Evolutionary conservation across 2,329 filamentous ascomycete species (phyloP), one percentile per base, ranked within the genome.

Genomic region (Chrysoporthe cubensis): DNA sequence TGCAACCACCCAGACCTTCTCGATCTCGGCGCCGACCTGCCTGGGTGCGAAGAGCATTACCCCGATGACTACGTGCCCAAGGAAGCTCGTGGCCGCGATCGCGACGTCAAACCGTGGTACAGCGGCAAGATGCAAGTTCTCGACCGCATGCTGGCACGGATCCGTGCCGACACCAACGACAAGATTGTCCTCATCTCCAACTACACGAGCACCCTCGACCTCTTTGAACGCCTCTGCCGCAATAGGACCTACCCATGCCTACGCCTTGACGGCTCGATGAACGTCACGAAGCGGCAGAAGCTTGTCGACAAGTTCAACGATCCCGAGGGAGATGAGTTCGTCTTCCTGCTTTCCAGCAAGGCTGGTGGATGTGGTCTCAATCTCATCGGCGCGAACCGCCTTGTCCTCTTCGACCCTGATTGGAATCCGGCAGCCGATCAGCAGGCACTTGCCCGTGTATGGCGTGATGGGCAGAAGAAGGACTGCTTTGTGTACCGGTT

Each of bases 401-500:
- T 99, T 2, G 92, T 99, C 1, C 88, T 99, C 52, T 99, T 99
- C 77, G 96, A 99, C 73, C 96, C 96, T 0, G 92, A 96, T 79
- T 99, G 96, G 96, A 99, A 99, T 75, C 96, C 96, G 0, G 96
- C 96, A 3, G 94, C 96, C 0, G 96, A 99, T 76, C 96, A 99
- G 78, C 96, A 99, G 81, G 96, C 96, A 4, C 86, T 99, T 42
- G 96, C 96, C 46, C 92, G 96, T 83, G 96, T 99, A 26, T 99
- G 96, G 96, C 92, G 96, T 84, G 96, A 99, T 74, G 96, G 96
- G 0, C 96, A 99, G 79, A 98, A 96, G 85, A 99, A 99, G 77
- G 96, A 99, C 76, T 99, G 96, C 76, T 99, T 99, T 74, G 96
- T 99, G 18, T 99, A 99, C 79, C 92, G 96, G n/a, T 99, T 99